phyloP scores from a whole-genome alignment of 192 early-diverging fungal species.

The Helicostylum pulchrum region DNA sequence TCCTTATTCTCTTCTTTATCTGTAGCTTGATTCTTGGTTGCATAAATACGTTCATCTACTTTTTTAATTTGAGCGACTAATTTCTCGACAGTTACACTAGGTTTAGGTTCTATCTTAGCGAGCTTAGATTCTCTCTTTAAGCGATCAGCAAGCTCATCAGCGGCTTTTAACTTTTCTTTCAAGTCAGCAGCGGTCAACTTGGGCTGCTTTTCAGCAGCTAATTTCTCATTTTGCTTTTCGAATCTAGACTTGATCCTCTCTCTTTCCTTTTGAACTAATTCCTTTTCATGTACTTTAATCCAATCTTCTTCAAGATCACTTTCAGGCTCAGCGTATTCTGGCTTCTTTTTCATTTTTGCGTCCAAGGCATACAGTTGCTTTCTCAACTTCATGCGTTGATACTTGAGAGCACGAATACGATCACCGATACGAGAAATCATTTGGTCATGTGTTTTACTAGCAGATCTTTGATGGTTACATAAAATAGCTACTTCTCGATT shows the following conservation, averaged over 20 bases:
- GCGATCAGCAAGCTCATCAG: slow-evolving; percentile 46
- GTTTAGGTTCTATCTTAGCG: slow-evolving; percentile 43
- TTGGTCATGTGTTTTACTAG: slow-evolving; percentile 72
- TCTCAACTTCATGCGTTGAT: slow-evolving; percentile 74
- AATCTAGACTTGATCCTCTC: slow-evolving; percentile 58
- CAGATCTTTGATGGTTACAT: slow-evolving; percentile 95
- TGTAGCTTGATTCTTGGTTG: slow-evolving; percentile 67
- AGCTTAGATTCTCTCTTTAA: slow-evolving; percentile 47
- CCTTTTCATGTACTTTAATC: slow-evolving; percentile 61
- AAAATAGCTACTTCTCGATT: slow-evolving; percentile 95
- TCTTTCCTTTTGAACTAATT: slow-evolving; percentile 67
- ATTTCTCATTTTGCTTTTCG: slow-evolving; percentile 86
- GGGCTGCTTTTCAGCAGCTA: slow-evolving; percentile 59
- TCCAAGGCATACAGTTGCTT: slow-evolving; percentile 69
- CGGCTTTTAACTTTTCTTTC: slow-evolving; percentile 47
- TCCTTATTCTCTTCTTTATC: slow-evolving; percentile 98
- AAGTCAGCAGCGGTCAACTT: slow-evolving; percentile 48
- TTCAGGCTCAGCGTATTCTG: slow-evolving; percentile 65
- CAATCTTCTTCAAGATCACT: slow-evolving; percentile 76
- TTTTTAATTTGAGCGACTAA: slow-evolving; percentile 69
- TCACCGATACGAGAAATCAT: slow-evolving; percentile 81
- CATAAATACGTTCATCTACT: slow-evolving; percentile 67
- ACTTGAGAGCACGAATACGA: slow-evolving; percentile 85
- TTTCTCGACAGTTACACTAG: slow-evolving; percentile 63
- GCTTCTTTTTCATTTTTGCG: slow-evolving; percentile 68